Evolutionary conservation across 2,329 filamentous ascomycete species (phyloP).

Genomic region (Moelleriella libera): DNA sequence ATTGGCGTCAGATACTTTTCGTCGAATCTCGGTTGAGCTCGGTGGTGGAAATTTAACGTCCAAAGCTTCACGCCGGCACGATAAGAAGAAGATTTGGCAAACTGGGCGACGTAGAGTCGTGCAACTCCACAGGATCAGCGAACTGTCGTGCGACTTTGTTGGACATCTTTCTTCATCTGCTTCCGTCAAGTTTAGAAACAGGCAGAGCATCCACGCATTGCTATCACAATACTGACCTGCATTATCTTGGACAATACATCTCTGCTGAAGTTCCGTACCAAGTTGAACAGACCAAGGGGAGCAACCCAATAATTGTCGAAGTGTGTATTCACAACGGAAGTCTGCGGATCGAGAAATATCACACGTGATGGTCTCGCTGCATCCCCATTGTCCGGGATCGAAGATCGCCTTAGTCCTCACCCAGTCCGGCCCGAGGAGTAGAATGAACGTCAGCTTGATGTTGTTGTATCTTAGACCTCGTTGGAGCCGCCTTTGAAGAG

Average conservation of each 20-base stretch:
- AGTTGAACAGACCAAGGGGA: constrained; percentile 6
- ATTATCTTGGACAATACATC: no score
- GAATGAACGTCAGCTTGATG: constrained; percentile 10
- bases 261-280: neutral
- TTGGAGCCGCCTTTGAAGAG: no score
- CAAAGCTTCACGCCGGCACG: neutral
- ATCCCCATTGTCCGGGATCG: constrained; percentile 10
- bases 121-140: neutral
- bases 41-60: neutral
- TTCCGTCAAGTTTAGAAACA: no score
- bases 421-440: constrained; percentile 12
- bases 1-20: no score
- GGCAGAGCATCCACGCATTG: no score
- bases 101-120: neutral
- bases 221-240: no score
- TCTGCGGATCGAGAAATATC: constrained; percentile 12
- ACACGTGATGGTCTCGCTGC: constrained; percentile 10
- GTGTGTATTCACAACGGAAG: constrained; percentile 10
- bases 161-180: no score
- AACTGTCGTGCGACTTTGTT: no score
- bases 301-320: constrained; percentile 10
- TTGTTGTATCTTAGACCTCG: constrained; percentile 5
- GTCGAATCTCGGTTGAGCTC: no score
- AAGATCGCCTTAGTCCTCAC: constrained; percentile 5
- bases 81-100: neutral